Percentiles rank a stretch among this genome's conserved stretches.
These are phyloP conservation scores for Dictyostelium citrinum DNA, from an alignment of 78 protist species.

Conservation along the genomic window DNA sequence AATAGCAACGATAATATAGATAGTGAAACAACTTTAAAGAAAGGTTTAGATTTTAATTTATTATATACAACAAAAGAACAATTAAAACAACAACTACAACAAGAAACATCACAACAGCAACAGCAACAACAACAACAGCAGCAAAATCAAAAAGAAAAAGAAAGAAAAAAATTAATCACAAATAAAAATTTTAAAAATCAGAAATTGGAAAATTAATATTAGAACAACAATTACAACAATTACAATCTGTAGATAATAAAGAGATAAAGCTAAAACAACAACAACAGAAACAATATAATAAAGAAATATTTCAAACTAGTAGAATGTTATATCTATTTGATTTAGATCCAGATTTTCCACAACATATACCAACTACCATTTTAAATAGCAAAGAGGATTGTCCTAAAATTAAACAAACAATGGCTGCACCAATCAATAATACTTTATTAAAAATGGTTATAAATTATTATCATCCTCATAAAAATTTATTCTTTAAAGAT, in stretches of 20 bases:
- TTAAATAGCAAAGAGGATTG: conserved; percentile 39
- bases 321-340: conserved; percentile 55
- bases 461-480: conserved; percentile 1
- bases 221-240: neutral
- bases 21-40: neutral
- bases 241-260: neutral
- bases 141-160: neutral
- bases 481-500: neutral
- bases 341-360: conserved; percentile 51
- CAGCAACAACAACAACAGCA: neutral
- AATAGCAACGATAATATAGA: neutral
- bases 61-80: neutral
- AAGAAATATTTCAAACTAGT: conserved; percentile 31
- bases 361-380: conserved; percentile 32
- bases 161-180: neutral
- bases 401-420: neutral
- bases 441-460: neutral
- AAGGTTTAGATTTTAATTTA: conserved; percentile 26
- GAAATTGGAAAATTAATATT: conserved; percentile 2
- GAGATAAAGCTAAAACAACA: neutral
- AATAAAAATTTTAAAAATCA: neutral
- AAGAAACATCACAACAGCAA: neutral
- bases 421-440: conserved; percentile 4
- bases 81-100: neutral
- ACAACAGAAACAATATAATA: conserved; percentile 4